Percentiles rank a stretch among this genome's conserved stretches.
phyloP scores from a whole-genome alignment of 1,284 basidiomycete genomes.

The Gomphus bonarii region DNA sequence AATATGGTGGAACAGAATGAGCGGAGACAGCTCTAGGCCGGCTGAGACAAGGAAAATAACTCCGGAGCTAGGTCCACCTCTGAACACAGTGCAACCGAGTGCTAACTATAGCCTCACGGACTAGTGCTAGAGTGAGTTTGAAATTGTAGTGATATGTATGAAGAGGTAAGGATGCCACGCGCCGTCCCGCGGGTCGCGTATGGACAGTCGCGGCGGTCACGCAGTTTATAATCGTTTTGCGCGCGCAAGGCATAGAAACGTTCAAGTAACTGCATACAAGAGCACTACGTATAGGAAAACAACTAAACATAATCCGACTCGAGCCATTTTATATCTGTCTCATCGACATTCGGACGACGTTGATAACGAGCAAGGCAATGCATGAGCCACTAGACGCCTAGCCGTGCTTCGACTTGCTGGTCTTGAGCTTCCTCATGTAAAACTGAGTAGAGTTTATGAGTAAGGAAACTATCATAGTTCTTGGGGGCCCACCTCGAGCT shows the following conservation, averaged over 20 bases:
- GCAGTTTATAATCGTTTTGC: background rate
- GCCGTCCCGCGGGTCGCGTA: slow-evolving; percentile 4
- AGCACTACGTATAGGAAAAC: slow-evolving; percentile 1
- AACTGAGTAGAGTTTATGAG: slow-evolving; percentile 41
- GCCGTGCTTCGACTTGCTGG: slow-evolving; percentile 86
- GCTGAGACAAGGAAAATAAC: background rate
- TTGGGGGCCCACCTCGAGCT: slow-evolving; percentile 66
- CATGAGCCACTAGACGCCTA: background rate
- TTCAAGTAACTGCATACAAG: slow-evolving; percentile 10
- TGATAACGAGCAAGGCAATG: background rate
- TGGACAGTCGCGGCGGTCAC: background rate
- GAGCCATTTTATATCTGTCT: background rate
- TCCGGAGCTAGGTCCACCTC: background rate
- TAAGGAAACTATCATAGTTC: slow-evolving; percentile 6
- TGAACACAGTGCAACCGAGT: background rate
- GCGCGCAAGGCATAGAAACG: slow-evolving; percentile 6
- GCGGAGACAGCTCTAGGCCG: background rate
- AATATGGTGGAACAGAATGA: background rate
- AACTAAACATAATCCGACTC: slow-evolving; percentile 7
- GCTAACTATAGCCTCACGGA: background rate
- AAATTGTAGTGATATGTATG: background rate
- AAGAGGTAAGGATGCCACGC: slow-evolving; percentile 1
- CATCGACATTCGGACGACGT: background rate
- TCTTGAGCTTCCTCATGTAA: slow-evolving; percentile 86
- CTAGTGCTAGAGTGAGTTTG: background rate